Conservation (phyloP, 352 stramenopile genomes). For the Phytophthora hybrid region DNA sequence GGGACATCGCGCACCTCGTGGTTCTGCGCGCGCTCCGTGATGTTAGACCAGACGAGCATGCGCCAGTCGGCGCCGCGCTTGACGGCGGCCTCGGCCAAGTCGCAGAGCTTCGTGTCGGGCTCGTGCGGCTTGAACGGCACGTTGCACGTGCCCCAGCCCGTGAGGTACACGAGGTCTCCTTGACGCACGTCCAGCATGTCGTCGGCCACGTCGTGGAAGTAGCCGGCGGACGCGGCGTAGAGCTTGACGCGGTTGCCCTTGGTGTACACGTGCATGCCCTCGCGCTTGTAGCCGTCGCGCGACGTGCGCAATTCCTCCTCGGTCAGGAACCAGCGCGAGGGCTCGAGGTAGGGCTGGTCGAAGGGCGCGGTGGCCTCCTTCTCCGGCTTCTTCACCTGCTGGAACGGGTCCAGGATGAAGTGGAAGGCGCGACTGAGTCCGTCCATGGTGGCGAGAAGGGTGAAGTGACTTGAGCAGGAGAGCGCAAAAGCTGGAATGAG, state of each 20-base stretch:
- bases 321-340: slow-evolving; percentile 68
- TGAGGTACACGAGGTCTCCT: slow-evolving; percentile 56
- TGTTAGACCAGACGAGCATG: slow-evolving; percentile 72
- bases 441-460: slow-evolving; percentile 17
- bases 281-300: slow-evolving; percentile 51
- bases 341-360: slow-evolving; percentile 61
- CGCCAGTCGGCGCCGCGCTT: slow-evolving; percentile 53
- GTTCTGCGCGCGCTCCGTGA: slow-evolving; percentile 64
- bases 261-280: slow-evolving; percentile 56
- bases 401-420: slow-evolving; percentile 49
- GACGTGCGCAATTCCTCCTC: slow-evolving; percentile 60
- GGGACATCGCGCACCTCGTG: slow-evolving; percentile 47
- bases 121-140: slow-evolving; percentile 60
- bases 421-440: slow-evolving; percentile 43
- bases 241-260: slow-evolving; percentile 61
- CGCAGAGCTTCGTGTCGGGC: slow-evolving; percentile 46
- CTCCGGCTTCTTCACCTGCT: slow-evolving; percentile 37
- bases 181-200: slow-evolving; percentile 46
- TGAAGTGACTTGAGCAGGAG: slow-evolving; percentile 14
- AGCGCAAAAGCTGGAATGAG: slow-evolving; percentile 28
- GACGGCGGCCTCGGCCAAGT: slow-evolving; percentile 45
- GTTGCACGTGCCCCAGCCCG: slow-evolving; percentile 72
- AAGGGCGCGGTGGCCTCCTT: slow-evolving; percentile 41
- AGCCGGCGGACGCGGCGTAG: slow-evolving; percentile 54
- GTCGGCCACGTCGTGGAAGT: slow-evolving; percentile 60